phyloP scores from a whole-genome alignment of 2,329 filamentous ascomycete species.

The Phialophora macrospora region DNA sequence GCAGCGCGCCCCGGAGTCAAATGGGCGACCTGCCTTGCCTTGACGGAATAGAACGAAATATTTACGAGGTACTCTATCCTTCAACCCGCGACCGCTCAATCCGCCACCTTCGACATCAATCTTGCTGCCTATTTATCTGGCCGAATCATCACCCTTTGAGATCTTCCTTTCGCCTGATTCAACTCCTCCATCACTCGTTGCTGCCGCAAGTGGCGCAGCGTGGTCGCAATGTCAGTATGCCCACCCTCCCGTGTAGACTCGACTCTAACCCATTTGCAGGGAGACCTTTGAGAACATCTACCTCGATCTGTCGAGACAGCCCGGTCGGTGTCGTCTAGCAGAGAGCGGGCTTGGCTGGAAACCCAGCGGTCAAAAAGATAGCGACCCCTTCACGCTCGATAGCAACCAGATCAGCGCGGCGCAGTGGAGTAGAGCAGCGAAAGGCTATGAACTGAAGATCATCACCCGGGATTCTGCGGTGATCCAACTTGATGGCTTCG shows the following conservation, averaged over 20 bases:
- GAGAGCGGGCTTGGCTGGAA: conserved; percentile 97
- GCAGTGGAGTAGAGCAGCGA: conserved; percentile 92
- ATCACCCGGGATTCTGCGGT: conserved; percentile 81
- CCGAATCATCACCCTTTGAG: not conserved
- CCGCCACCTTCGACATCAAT: not conserved
- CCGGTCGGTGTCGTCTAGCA: conserved; percentile 91
- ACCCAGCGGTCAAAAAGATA: conserved; percentile 66
- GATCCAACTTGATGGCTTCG: conserved; percentile 93
- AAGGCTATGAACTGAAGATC: conserved; percentile 93
- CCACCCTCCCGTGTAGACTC: not conserved
- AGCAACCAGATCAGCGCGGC: conserved; percentile 81
- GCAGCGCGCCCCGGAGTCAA: not conserved
- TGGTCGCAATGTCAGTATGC: conserved; percentile 24
- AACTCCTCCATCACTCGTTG: not conserved
- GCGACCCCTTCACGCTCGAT: conserved; percentile 90
- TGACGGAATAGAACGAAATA: not conserved
- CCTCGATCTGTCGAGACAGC: conserved; percentile 90
- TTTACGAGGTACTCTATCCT: not conserved
- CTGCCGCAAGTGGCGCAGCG: conserved; percentile 21
- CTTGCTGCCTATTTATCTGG: not conserved
- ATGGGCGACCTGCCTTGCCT: not conserved
- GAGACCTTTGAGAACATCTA: conserved; percentile 98
- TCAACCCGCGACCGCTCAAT: not conserved
- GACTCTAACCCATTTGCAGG: conserved; percentile 47
- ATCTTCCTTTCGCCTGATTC: not conserved